Conservation (phyloP, 345 rosid species). For the Eucalyptus cloeziana region DNA sequence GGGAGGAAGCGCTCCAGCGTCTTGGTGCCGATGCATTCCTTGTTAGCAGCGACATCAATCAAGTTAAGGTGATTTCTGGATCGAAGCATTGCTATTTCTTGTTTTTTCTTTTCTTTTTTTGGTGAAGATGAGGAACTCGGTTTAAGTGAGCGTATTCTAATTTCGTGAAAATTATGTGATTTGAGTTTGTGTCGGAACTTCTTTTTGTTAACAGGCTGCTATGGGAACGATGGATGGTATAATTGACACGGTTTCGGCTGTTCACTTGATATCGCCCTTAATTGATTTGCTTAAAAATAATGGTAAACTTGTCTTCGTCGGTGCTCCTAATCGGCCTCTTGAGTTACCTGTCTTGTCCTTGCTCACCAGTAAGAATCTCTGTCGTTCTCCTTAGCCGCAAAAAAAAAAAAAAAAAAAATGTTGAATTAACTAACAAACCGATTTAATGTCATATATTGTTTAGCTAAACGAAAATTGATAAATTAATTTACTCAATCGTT, state of each 20-base stretch:
- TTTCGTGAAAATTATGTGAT: background rate
- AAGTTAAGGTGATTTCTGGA: slow-evolving; percentile 13
- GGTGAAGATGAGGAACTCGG: background rate
- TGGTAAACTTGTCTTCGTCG: slow-evolving; percentile 42
- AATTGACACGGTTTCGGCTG: slow-evolving; percentile 45
- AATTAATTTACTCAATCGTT: background rate
- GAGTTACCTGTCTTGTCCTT: slow-evolving; percentile 22
- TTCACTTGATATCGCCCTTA: slow-evolving; percentile 27
- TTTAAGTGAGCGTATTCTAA: background rate
- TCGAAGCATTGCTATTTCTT: background rate
- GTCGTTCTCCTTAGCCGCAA: background rate
- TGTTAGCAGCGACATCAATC: slow-evolving; percentile 18
- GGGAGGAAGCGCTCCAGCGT: slow-evolving; percentile 23
- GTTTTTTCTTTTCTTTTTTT: background rate
- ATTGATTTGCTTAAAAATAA: slow-evolving; percentile 26
- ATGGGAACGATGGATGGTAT: slow-evolving; percentile 29
- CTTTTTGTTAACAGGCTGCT: background rate
- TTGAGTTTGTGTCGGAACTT: background rate
- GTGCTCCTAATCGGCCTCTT: slow-evolving; percentile 31
- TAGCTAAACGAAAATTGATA: background rate
- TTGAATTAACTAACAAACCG: background rate
- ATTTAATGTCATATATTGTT: background rate
- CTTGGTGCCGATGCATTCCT: slow-evolving; percentile 32
- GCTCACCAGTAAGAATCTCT: slow-evolving; percentile 2
- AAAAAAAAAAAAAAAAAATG: background rate